Evolutionary conservation across 2,329 filamentous ascomycete genomes (phyloP), one percentile per base, ranked within the genome.

Genomic region (Thielaviopsis musarum): DNA sequence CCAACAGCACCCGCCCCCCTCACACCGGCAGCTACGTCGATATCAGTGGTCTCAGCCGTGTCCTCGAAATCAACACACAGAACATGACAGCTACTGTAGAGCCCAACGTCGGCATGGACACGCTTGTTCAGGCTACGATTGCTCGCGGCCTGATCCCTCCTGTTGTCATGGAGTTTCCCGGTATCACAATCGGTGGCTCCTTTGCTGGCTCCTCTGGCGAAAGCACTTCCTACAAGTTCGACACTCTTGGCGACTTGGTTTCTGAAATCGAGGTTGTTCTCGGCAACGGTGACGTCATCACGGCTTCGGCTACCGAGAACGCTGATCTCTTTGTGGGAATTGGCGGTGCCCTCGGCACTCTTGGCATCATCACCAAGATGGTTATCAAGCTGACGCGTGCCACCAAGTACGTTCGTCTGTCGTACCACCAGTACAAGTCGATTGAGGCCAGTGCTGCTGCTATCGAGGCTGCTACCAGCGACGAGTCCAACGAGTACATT

Each of bases 161-260:
- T 0, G 81, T 87, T 0, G 82, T 86, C 5, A 84, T 84, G 78
- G 83, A 87, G 66, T 85, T 87, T 60, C 83, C 82, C 1, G 83
- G 81, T n/a, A 87, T 87, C 66, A 87, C 84, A 1, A 80, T 79
- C 5, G 84, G 83, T 24, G 84, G 84, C 41, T 83, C 80, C 2
- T 86, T 84, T 68, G 79, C 81, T 52, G 83, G 83, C 1, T 84
- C 80, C 0, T 79, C 82, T 7, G 84, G 83, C 12, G 84, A 87
- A 69, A 85, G 81, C 69, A 84, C 79, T 65, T 83, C 79, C 10
- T 86, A 84, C 68, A 80, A 79, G 56, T 74, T 85, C 65, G 83
- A 84, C 2, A 80, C 81, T 61, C 86, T 87, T 64, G 81, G 85
- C 66, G 72, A 74, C 2, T 84, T 77, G 0, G 71, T 87, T 59